Base-by-base conservation (phyloP, 2,329 filamentous ascomycete genomes). In the Fusarium kyushuense region DNA sequence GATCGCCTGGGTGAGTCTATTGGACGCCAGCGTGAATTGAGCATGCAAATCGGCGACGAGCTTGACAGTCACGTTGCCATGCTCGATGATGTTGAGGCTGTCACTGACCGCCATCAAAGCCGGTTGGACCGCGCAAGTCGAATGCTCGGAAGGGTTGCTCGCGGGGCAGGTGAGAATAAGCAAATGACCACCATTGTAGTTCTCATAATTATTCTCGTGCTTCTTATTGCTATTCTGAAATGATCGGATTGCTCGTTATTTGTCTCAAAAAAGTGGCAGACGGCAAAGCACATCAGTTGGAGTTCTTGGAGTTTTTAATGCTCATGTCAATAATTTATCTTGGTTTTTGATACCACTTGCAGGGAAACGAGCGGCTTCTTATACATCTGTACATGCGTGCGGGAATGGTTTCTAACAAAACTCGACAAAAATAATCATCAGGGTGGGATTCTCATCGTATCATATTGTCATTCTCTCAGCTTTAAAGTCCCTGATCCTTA, bases 1-100 rank as follows among this genome's bases (percentile, higher is more conserved):
- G 95, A 98, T 77, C 85, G 87, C 12, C 83, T 99, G 6, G 93
- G 94, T n/a, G 88, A 89, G 74, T 93, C 89, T 59, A 97, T 99
- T 71, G 87, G 92, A 6, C 88, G 96, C 38, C 96, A 98, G 82
- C 86, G 96, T 49, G 93, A 98, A 81, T 84, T 99, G 65, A 94
- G 91, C 76, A 96, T 97, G 82, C 93, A 96, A 82, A 98, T 99
- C 74, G 95, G 96, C 30, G 92, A 97, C 77, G 96, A 99, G 84
- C 85, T 99, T 35, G 96, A 98, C 73, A 91, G 89, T 71, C 96
- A 99, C 75, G 92, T 96, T 36, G 86, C 91, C 72, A 84, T 99
- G 84, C 84, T 99, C 30, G 95, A 97, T 77, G 95, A 97, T 74
- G 89, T 96, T 43, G 96, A 98, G 76, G 86, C 87, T 43, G 86